Evolutionary conservation across 2,329 filamentous ascomycete genomes (phyloP), one percentile per base, ranked within the genome.

Genomic region (Fusarium transvaalense): DNA sequence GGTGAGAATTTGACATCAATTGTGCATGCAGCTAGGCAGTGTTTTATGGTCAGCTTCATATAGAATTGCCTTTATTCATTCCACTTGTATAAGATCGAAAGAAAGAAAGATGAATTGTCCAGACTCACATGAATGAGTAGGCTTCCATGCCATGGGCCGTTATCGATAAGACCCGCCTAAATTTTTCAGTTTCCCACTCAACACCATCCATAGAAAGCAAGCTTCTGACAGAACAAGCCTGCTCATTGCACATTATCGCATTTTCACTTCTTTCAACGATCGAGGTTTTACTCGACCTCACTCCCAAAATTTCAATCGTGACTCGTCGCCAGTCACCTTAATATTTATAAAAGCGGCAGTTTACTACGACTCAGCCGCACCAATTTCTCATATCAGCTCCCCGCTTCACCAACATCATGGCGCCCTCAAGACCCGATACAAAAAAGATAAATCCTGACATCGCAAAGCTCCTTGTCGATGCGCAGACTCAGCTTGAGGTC

Each of bases 401-500:
- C 57, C 48, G 38, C 58, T 56, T 46, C n/a, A 56, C 13, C 48
- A 64, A 21, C 31, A 74, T 38, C 58, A 83, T 83, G 81, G 81
- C 81, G 63, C 81, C 81, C 31, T 80, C 76, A 42, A 76, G 80
- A 71, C 78, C 81, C 48, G 77, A 74, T 37, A 71, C 72, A 65
- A 81, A 79, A 69, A 80, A 78, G 56, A 69, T 69, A 45, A 78
- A 79, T 66, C 74, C 75, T 43, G 75, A 76, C 58, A 72, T 76
- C 45, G 73, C 73, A 68, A 68, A 74, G 61, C 68, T 73, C 74
- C 75, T 83, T 60, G 66, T 72, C 61, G 80, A 82, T 56, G 81
- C 81, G 34, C 78, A 80, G 31, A 80, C 80, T 25, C 80, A 82
- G 45, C 76, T 82, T 38, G 77, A 79, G 60, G 79, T 82, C 12